Evolutionary conservation across 768 basidiomycete genomes (phyloP).

Genomic region (Mycena haematopus): DNA sequence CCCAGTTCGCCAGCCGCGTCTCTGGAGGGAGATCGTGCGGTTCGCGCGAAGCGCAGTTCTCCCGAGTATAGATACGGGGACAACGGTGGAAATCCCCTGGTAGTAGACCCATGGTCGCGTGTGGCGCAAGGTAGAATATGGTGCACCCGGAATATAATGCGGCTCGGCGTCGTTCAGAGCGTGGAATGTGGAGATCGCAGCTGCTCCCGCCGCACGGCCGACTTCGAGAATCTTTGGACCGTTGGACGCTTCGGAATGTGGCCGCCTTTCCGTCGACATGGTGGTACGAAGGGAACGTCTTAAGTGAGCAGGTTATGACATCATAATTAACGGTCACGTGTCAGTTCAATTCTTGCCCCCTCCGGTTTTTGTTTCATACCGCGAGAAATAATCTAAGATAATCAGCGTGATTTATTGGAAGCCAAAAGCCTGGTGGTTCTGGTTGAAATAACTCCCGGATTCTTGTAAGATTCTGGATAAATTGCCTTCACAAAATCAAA

Average conservation of each 20-base stretch:
- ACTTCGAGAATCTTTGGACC: neutral
- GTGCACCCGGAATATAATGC: constrained; percentile 50
- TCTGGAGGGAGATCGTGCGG: constrained; percentile 40
- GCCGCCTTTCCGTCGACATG: neutral
- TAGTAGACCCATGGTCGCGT: constrained; percentile 48
- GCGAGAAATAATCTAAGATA: too few relatives aligned
- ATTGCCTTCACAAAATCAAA: too few relatives aligned
- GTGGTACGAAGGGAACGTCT: neutral
- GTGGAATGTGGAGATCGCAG: constrained; percentile 44
- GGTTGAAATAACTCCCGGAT: too few relatives aligned
- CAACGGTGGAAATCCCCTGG: constrained; percentile 46
- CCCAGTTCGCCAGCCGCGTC: constrained; percentile 38
- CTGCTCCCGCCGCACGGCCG: constrained; percentile 34
- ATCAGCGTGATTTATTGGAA: too few relatives aligned
- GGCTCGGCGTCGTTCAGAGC: constrained; percentile 48
- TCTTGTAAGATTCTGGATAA: too few relatives aligned
- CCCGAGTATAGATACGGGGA: constrained; percentile 38
- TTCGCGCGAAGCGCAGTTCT: constrained; percentile 13
- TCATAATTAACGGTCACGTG: too few relatives aligned
- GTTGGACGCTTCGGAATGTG: constrained; percentile 13
- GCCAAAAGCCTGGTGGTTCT: too few relatives aligned
- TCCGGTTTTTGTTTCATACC: too few relatives aligned
- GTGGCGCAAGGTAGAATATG: constrained; percentile 50
- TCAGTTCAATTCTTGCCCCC: too few relatives aligned
- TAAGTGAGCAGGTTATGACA: neutral